Evolutionary conservation across 2,329 filamentous ascomycete species (phyloP).

Genomic region (Zasmidium angulare): DNA sequence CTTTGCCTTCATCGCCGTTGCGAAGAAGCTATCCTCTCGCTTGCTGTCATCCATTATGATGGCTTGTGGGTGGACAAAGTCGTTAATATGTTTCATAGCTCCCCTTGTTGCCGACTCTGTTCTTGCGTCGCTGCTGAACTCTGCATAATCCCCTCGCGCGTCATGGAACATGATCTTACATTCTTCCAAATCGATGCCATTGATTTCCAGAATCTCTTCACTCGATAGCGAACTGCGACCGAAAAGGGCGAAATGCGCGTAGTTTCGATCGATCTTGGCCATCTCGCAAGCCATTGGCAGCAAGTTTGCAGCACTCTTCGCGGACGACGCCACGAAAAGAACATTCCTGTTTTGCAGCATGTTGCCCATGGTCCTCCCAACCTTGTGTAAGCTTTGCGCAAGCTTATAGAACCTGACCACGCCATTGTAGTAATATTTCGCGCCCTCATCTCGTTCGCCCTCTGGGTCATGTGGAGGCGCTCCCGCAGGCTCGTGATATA

Average conservation of each 20-base stretch:
- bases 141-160: conserved; percentile 72
- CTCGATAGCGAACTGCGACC: conserved; percentile 70
- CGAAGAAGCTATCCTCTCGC: conserved; percentile 69
- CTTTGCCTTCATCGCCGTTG: conserved; percentile 58
- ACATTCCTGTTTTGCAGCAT: conserved; percentile 65
- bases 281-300: conserved; percentile 86
- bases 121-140: conserved; percentile 67
- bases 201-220: conserved; percentile 69
- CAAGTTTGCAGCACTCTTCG: conserved; percentile 70
- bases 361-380: conserved; percentile 55
- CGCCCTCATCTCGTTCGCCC: conserved; percentile 19
- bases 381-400: conserved; percentile 60
- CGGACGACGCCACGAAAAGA: conserved; percentile 73
- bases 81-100: conserved; percentile 69
- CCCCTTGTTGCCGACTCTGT: conserved; percentile 64
- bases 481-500: conserved; percentile 24
- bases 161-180: conserved; percentile 69
- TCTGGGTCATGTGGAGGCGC: conserved; percentile 23
- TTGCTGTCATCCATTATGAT: conserved; percentile 68
- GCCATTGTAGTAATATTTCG: conserved; percentile 62
- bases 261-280: conserved; percentile 65
- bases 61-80: conserved; percentile 74
- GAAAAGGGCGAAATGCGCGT: conserved; percentile 80
- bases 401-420: conserved; percentile 68
- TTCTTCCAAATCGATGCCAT: conserved; percentile 66